Percentiles rank a stretch among this genome's conserved stretches.
Conservation (phyloP, 1,284 basidiomycete species). For the Austroboletus niveus region DNA sequence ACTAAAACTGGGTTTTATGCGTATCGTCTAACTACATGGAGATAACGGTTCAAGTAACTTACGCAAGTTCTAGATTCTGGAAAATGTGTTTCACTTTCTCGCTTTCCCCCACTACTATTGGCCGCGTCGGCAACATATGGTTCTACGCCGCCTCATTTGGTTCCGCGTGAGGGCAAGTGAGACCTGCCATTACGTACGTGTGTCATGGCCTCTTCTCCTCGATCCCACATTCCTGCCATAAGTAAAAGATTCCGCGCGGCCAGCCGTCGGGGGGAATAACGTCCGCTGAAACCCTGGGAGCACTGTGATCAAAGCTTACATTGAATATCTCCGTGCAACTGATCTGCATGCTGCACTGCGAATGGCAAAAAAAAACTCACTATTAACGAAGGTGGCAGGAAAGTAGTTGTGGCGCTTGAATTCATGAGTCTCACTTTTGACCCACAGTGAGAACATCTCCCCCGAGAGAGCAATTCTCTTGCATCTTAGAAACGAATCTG, state of each 20-base stretch:
- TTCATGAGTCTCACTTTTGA: conserved; percentile 9
- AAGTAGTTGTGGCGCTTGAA: conserved; percentile 8
- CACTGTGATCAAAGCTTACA: not conserved
- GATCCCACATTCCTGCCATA: conserved; percentile 1
- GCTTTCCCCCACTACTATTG: not conserved
- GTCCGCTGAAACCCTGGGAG: not conserved
- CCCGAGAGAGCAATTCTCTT: not conserved
- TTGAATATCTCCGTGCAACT: not conserved
- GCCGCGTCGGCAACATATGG: not conserved
- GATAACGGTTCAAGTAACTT: conserved; percentile 3
- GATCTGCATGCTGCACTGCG: not conserved
- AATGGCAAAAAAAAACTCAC: not conserved
- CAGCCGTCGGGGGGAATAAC: not conserved
- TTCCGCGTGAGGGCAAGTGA: conserved; percentile 14
- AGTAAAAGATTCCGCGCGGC: not conserved
- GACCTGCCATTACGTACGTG: conserved; percentile 9
- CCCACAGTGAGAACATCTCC: conserved; percentile 3
- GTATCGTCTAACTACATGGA: not conserved
- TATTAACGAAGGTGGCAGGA: not conserved
- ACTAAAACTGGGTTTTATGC: not conserved
- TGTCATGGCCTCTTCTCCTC: not conserved
- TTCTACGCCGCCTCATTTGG: not conserved
- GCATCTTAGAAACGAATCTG: conserved; percentile 2
- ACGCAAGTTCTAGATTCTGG: conserved; percentile 11
- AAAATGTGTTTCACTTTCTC: conserved; percentile 17